Evolutionary conservation across 495 filamentous ascomycete species (phyloP), one percentile per base, ranked within the genome.

Genomic region (Trichodelitschia bisporula): DNA sequence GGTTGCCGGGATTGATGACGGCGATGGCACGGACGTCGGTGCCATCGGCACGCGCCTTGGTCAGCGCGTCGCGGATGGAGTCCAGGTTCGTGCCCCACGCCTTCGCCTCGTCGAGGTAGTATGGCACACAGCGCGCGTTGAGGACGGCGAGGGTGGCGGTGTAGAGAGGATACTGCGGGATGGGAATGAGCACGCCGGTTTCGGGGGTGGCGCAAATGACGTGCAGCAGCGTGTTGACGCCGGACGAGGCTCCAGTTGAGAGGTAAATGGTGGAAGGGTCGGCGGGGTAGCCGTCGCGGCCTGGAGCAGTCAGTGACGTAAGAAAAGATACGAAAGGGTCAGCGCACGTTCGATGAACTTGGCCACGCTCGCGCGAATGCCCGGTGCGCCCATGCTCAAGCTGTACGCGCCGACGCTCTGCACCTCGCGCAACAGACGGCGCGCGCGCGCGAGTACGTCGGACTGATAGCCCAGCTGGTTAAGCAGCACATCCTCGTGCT

Each of bases 1-100:
- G 86, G 57, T 97, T 97, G 26, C 86, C 86, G 1, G 86, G 86
- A 61, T 97, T 97, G 58, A 97, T 95, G 36, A 95, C 74, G 33
- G 82, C 84, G 39, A 97, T 77, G 39, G 78, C 74, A 35, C 82
- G 77, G 16, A 90, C 73, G 40, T 97, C 78, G 35, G 66, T 74
- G 32, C 77, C 82, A 19, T 74, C 62, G 12, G 50, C 50, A 44
- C 67, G 65, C 41, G 84, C 86, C 40, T 72, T 64, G 35, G 58
- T 55, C 40, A 82, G 60, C 1, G 79, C 61, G 13, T 58, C 46
- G 37, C 63, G 61, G 45, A 97, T 86, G n/a, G 61, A 61, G 21
- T 55, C 54, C 25, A 92, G 50, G 47, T 90, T 69, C 4, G 86
- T 95, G 32, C 75, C 72, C 86, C 86, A 97, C 12, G 64, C 59